Percentiles rank a stretch among this genome's conserved stretches.
phyloP scores from a whole-genome alignment of 768 basidiomycete genomes.

The Mycena floridula region DNA sequence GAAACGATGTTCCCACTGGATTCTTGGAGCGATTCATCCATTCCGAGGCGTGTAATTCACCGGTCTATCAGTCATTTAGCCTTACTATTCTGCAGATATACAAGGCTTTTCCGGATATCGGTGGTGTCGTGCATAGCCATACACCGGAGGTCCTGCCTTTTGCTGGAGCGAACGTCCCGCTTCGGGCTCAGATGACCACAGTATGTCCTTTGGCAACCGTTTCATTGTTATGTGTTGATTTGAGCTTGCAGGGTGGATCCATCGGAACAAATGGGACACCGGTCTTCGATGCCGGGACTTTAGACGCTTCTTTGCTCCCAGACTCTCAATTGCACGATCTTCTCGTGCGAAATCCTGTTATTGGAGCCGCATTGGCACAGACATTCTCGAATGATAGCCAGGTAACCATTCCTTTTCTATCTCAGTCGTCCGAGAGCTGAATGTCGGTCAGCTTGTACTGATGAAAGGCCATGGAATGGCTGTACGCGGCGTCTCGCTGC shows the following conservation, averaged over 20 bases:
- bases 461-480: constrained; percentile 18
- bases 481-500: constrained; percentile 10
- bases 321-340: too few species aligned
- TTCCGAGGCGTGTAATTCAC: constrained; percentile 10
- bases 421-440: too few species aligned
- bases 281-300: too few species aligned
- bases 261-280: too few species aligned
- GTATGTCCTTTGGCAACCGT: constrained; percentile 10
- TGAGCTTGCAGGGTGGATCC: too few species aligned
- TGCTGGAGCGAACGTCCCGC: constrained; percentile 9
- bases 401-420: too few species aligned
- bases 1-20: constrained; percentile 11
- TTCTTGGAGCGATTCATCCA: constrained; percentile 17
- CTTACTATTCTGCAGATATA: constrained; percentile 7
- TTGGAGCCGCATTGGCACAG: constrained; percentile 13
- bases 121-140: constrained; percentile 11
- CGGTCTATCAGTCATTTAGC: not conserved
- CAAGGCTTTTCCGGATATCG: constrained; percentile 14
- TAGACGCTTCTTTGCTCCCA: too few species aligned
- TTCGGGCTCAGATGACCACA: constrained; percentile 11
- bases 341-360: constrained; percentile 8
- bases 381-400: constrained; percentile 9
- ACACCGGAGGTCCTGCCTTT: constrained; percentile 14
- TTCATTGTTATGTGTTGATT: too few species aligned
- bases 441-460: too few species aligned